Evolutionary conservation across 805 yeast genomes (phyloP), one percentile per base, ranked within the genome.

Genomic region (Cyberlindnera subsufficiens): DNA sequence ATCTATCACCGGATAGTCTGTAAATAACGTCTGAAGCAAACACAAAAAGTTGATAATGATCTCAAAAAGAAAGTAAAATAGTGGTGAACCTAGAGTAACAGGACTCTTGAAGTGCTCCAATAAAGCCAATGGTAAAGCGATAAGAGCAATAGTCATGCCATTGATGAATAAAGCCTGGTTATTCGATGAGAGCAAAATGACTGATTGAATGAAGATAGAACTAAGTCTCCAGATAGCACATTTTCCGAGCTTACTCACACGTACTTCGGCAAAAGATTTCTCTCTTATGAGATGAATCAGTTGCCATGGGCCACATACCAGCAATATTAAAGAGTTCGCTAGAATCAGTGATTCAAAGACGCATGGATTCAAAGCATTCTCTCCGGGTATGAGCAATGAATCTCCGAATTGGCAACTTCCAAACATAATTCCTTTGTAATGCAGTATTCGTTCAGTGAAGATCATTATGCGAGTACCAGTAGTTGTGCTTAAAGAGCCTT

Each of bases 1-100:
- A 33, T 37, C 17, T 5, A 58, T 47, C 20, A 47, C 42, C 46
- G 35, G 65, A 33, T 37, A 46, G 16, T 47, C 53, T 42, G 73
- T 60, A 6, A 68, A 54, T 8, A 51, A 13, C 19, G 63, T 55
- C 46, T 72, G 75, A n/a, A 62, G 45, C 4, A 75, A 49, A 39
- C 77, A 72, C 30, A 75, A 65, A 3, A 63, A 42, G 15, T 74
- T 72, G 29, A 77, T 66, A 3, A 80, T 39, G 1, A 72, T 52
- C 35, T 73, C 69, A 44, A 80, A 71, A 31, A 83, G 64, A 91
- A 96, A 90, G 65, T 77, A 91, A 51, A 84, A 72, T 30, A 91
- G 71, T 37, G 87, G 64, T 0, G 80, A 71, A 1, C 91, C 86
- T 52, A 74, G 77, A 3, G 96, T 75, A 16, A 85, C 55, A 0